These are phyloP conservation scores for Francoa sonchifolia DNA, from an alignment of 441 rosid species.

Conservation along the genomic window DNA sequence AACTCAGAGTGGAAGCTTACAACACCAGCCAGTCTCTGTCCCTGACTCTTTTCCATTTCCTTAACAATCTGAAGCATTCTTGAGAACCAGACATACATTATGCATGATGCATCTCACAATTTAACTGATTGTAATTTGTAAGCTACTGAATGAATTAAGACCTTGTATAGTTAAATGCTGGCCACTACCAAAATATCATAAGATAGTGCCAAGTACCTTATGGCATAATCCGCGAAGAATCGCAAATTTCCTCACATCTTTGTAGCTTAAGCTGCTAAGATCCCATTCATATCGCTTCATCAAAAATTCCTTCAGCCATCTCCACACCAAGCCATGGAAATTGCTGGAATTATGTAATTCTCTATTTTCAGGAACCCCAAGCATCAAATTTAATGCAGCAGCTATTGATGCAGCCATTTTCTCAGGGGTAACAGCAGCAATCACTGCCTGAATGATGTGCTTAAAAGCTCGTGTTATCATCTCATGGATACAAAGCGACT, in stretches of 20 bases:
- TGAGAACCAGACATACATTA: neutral
- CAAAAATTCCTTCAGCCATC: slow-evolving; percentile 62
- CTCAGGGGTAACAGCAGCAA: slow-evolving; percentile 44
- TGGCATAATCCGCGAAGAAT: slow-evolving; percentile 69
- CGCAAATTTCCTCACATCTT: slow-evolving; percentile 55
- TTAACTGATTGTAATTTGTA: slow-evolving; percentile 2
- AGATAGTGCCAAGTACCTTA: too few species aligned
- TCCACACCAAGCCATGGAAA: too few species aligned
- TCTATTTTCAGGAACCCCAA: slow-evolving; percentile 55
- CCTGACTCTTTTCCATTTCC: too few species aligned
- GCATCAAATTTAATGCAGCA: slow-evolving; percentile 50
- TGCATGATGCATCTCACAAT: neutral
- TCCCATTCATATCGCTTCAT: slow-evolving; percentile 54
- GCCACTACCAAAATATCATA: too few species aligned
- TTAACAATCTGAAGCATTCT: slow-evolving; percentile 4
- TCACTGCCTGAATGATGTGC: slow-evolving; percentile 65
- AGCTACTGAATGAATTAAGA: too few species aligned
- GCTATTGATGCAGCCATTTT: slow-evolving; percentile 57
- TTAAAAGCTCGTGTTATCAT: slow-evolving; percentile 73
- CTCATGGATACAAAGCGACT: slow-evolving; percentile 68
- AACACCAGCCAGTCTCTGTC: too few species aligned
- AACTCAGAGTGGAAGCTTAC: slow-evolving; percentile 4
- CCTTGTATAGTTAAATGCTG: too few species aligned
- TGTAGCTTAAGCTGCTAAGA: slow-evolving; percentile 40
- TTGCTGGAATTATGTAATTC: too few species aligned